Evolutionary conservation across 2,329 filamentous ascomycete genomes (phyloP), one percentile per base, ranked within the genome.

Genomic region (Elsinoe arachidis): DNA sequence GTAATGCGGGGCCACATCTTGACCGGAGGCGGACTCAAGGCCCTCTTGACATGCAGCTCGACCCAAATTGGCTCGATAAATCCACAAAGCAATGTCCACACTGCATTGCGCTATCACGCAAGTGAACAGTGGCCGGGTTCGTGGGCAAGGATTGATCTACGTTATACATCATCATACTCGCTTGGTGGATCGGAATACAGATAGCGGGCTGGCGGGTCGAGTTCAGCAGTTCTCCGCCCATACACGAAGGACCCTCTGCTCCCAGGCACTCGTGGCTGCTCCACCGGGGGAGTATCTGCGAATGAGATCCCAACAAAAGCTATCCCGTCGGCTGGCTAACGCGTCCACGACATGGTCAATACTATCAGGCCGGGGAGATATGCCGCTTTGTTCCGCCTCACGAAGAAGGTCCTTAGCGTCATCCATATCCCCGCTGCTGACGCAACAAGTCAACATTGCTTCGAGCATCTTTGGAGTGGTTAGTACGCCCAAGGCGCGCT

Each of bases 401-500:
- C 21, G 33, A 5, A 53, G 34, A 4, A 53, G 10, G 6, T 10
- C 19, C 19, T 53, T 53, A 14, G 35, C 33, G 34, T 35, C 11
- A 5, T 38, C 34, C 9, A 39, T n/a, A 35, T 38, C 34, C 9
- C 49, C 35, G 49, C 49, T 15, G 10, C 38, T 53, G 49, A 53
- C 34, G 35, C 49, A 53, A 53, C 15, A 34, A 26, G 19, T 14
- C 12, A 53, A 38, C 34, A 53, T 14, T 12, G 17, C 19, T 12
- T 53, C 34, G 33, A 53, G 33, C 41, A 56, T 56, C 26, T 26
- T 49, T 21, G 35, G 38, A 35, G 11, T 56, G 4, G 41, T 38
- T 4, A 11, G 9, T 1, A 56, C 34, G 15, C 54, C 54, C 12
- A 56, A 12, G 23, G 54, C 43, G 7, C 21, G 61, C 78, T 81